These are phyloP conservation scores for Xylariaceae sp. DNA, from an alignment of 2,329 filamentous ascomycete genomes.

Conservation along the genomic window DNA sequence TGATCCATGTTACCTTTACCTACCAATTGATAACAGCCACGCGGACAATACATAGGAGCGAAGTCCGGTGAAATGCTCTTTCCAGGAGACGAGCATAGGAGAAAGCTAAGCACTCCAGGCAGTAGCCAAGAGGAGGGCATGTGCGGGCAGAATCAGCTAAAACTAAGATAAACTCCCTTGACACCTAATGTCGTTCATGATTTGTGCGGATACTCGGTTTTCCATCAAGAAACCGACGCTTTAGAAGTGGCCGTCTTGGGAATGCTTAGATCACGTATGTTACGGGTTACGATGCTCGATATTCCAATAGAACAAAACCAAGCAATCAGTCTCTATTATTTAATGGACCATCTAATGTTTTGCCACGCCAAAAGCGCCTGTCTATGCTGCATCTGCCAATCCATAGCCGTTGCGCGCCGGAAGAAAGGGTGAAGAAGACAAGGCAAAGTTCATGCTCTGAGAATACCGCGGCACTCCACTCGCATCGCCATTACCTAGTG, in stretches of 20 bases:
- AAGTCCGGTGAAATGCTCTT: not conserved
- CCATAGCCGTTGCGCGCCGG: conserved; percentile 7
- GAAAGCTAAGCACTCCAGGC: conserved; percentile 2
- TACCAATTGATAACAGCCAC: not conserved
- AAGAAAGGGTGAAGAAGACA: conserved; percentile 3
- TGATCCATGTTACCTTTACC: conserved; percentile 15
- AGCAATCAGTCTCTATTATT: conserved; percentile 20
- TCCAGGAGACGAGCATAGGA: not conserved
- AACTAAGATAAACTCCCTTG: not conserved
- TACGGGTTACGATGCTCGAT: conserved; percentile 24
- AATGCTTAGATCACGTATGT: conserved; percentile 28
- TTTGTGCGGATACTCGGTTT: conserved; percentile 1
- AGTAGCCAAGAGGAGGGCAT: conserved; percentile 6
- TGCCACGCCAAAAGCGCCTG: conserved; percentile 20
- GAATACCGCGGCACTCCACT: conserved; percentile 1
- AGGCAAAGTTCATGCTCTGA: conserved; percentile 2
- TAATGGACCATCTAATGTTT: conserved; percentile 20
- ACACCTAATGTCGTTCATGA: not conserved
- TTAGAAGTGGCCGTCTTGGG: conserved; percentile 1
- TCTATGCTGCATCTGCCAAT: conserved; percentile 23
- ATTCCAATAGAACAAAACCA: conserved; percentile 15
- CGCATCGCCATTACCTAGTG: not conserved
- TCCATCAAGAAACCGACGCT: not conserved
- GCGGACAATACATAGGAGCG: not conserved
- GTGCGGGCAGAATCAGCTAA: not conserved